phyloP scores from a whole-genome alignment of 2,329 filamentous ascomycete species.

The Gnomoniopsis smithogilvyi region DNA sequence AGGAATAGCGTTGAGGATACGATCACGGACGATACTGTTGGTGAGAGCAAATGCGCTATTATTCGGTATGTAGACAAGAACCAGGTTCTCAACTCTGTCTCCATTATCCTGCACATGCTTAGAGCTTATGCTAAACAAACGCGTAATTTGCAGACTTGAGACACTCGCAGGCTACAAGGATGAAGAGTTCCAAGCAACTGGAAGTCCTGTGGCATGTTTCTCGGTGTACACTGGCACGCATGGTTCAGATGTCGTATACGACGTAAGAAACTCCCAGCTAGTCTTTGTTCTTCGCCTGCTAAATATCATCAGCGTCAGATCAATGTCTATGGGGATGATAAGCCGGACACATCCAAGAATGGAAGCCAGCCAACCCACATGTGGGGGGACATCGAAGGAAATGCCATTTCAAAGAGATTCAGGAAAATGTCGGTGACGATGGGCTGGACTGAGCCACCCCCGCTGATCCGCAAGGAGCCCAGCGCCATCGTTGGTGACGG shows the following conservation, averaged over 20 bases:
- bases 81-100: neutral
- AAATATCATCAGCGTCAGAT: neutral
- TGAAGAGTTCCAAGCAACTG: neutral
- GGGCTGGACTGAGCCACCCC: neutral
- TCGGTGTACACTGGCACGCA: neutral
- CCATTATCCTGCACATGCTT: too few relatives aligned
- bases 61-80: neutral
- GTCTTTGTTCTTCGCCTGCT: neutral
- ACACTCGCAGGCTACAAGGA: neutral
- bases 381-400: neutral
- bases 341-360: neutral
- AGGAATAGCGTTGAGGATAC: neutral
- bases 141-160: neutral
- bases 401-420: neutral
- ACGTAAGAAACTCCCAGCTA: neutral
- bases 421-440: neutral
- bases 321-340: neutral
- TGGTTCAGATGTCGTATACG: neutral
- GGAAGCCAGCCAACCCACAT: neutral
- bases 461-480: neutral
- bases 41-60: neutral
- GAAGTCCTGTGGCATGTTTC: neutral
- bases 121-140: neutral
- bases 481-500: neutral
- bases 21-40: neutral